Evolutionary conservation across 1,284 basidiomycete genomes (phyloP), one percentile per base, ranked within the genome.

Genomic region (Ceraceosorus guamensis): DNA sequence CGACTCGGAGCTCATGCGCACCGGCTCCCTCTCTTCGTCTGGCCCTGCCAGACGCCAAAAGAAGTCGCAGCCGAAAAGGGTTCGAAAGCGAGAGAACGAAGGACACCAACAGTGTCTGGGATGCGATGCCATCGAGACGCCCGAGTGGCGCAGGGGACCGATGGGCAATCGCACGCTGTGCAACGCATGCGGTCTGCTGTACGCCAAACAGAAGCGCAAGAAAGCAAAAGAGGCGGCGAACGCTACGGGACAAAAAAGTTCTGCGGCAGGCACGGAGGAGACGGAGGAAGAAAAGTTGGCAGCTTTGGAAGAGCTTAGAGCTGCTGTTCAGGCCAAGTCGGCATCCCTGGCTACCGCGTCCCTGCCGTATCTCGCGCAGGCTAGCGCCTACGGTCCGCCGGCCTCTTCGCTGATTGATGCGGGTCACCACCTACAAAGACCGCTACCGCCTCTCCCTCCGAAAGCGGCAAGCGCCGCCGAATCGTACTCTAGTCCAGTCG

Each of bases 161-260:
- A 52, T 49, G 4, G 63, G 63, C 3, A 56, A 60, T 2, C 51
- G 63, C 11, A 62, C 60, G 13, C 54, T 65, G 1, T 65, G 63
- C 52, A 65, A 65, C 44, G 60, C 60, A 0, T 65, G 63, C 18
- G 63, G 63, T 8, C 55, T 65, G 6, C 55, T 62, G 39, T 65
- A 53, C 32, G 60, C 61, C 32, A 65, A 65, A 31, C 59, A 59
- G 50, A 55, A 44, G 37, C 54, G 61, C 3, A 37, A 45, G 14
- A 60, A 63, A 11, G 50, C 41, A 6, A 51, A 50, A 10, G 52
- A 48, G 32, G 41, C 52, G 4, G 45, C 55, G 30, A 35, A 33
- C 11, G 51, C 55, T 4, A 8, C 37, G 6, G 46, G 45, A 7
- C 32, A 47, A n/a, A n/a, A 8, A n/a, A 8, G 37, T 8, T 41